Evolutionary conservation across 257 asterid genomes (phyloP).

Genomic region (Striga asiatica): DNA sequence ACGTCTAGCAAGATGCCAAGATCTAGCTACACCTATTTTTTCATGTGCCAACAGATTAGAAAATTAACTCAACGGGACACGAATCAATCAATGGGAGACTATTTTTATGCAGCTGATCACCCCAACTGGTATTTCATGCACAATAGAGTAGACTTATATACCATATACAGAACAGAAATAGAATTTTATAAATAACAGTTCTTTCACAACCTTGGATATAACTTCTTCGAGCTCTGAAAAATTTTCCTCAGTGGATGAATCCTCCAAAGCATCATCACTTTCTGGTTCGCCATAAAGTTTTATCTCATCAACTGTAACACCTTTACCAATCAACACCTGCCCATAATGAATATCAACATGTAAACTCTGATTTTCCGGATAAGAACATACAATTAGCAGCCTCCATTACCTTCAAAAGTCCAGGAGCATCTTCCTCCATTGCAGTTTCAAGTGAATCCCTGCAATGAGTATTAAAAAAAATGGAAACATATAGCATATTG

Average conservation of each 20-base stretch:
- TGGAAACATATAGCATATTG: constrained; percentile 9
- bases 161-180: constrained; percentile 13
- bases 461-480: constrained; percentile 22
- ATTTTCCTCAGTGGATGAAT: constrained; percentile 37
- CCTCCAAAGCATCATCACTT: constrained; percentile 53
- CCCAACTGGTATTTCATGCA: not conserved
- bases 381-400: constrained; percentile 16
- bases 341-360: constrained; percentile 19
- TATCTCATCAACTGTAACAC: constrained; percentile 64
- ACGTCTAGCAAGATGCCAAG: not conserved
- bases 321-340: constrained; percentile 66
- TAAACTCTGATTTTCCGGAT: constrained; percentile 4
- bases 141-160: not conserved
- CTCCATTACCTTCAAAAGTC: constrained; percentile 64
- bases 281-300: constrained; percentile 82
- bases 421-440: constrained; percentile 98
- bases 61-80: not conserved
- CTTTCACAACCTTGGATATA: constrained; percentile 48
- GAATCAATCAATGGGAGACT: not conserved
- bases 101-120: not conserved
- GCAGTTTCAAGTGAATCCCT: constrained; percentile 87
- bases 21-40: not conserved
- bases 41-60: not conserved
- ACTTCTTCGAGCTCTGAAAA: constrained; percentile 72
- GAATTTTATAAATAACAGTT: constrained; percentile 10